Evolutionary conservation across 345 rosid species (phyloP).

Genomic region (Sonneratia alba): DNA sequence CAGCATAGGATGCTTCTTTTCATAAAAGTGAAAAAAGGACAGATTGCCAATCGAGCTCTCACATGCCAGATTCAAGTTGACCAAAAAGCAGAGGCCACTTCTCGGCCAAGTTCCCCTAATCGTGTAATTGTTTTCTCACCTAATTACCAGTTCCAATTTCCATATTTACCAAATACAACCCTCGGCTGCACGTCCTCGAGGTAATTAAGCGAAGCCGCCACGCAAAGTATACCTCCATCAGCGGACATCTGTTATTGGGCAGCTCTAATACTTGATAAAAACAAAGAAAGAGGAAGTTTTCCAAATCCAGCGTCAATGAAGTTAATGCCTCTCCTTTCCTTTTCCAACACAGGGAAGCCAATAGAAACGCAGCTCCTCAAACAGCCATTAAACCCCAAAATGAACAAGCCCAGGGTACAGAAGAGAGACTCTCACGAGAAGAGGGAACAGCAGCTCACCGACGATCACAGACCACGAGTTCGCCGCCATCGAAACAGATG

Average conservation of each 20-base stretch:
- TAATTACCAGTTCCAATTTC: background rate
- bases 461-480: slow-evolving; percentile 91
- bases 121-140: background rate
- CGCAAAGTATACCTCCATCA: background rate
- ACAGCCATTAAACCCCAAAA: background rate
- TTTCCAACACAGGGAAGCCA: background rate
- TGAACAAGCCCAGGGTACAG: background rate
- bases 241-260: background rate
- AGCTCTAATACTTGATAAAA: background rate
- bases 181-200: background rate
- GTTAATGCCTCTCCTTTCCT: background rate
- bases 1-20: too few relatives aligned
- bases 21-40: too few relatives aligned
- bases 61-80: background rate
- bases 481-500: slow-evolving; percentile 90
- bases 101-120: background rate
- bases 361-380: background rate
- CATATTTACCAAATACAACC: background rate
- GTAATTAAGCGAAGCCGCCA: background rate
- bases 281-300: background rate
- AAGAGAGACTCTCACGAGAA: background rate
- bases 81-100: background rate
- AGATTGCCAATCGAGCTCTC: background rate
- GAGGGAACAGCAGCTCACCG: slow-evolving; percentile 30
- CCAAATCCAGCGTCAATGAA: background rate